Base-by-base conservation (phyloP, 495 filamentous ascomycete genomes). In the Oleoguttula mirabilis region DNA sequence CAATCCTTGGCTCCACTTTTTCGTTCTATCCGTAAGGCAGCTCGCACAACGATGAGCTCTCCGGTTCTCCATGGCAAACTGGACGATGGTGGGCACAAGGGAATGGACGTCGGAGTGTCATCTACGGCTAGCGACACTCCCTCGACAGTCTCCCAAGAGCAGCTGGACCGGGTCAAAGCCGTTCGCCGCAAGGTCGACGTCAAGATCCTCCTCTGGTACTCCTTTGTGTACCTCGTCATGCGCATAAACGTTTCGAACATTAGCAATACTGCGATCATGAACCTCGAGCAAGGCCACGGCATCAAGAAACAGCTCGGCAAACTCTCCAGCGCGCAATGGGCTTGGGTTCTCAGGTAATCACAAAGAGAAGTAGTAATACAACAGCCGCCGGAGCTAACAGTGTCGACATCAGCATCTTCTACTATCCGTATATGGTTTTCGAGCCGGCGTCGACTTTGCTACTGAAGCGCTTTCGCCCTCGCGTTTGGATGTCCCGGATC, bases 231-330 rank as follows among this genome's bases (percentile, higher is more conserved):
- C 22, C 16, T 47, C 10, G 27, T 47, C 19, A 28, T 47, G 19
- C 15, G 25, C 14, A 21, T 39, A 12, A 7, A 41, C 28, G 25
- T 32, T 20, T 21, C 27, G 4, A 34, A 47, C 36, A 43, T 49
- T 15, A 49, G 21, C 8, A 49, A 49, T 27, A 32, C 33, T 10
- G 46, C 47, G 1, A 50, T 50, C 31, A 44, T 50, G 21, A 50
- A 50, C 22, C 21, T 37, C 3, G 41, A 44, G 22, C 32, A 44
- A 50, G 41, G 47, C 33, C 28, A 19, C 5, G 41, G 33, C 22
- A 50, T 45, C 41, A 34, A 35, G 20, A 12, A 21, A 1, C 47
- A 50, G 21, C 30, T 50, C 15, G 43, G 36, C 16, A 21, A 36
- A 21, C 41, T 50, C 8, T 22, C 24, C 3, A 22, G 20, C 24